phyloP scores from a whole-genome alignment of 805 yeast species.

The Saccharomyces mikatae region DNA sequence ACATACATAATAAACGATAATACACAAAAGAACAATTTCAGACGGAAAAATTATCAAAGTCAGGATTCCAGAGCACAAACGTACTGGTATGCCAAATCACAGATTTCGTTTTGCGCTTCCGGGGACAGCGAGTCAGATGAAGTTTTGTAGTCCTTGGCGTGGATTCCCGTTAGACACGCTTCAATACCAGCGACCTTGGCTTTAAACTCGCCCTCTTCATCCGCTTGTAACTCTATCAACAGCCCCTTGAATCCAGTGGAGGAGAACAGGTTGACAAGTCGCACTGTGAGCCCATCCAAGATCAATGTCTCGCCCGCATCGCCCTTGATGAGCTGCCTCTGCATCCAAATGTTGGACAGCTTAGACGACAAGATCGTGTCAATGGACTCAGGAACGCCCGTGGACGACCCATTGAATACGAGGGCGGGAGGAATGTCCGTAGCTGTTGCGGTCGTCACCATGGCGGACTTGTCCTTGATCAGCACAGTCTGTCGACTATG shows the following conservation, averaged over 20 bases:
- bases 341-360: slow-evolving; percentile 28
- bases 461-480: slow-evolving; percentile 20
- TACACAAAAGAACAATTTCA: background rate
- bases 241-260: slow-evolving; percentile 30
- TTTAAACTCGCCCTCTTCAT: slow-evolving; percentile 10
- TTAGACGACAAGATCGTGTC: slow-evolving; percentile 19
- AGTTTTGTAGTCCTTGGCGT: slow-evolving; percentile 15
- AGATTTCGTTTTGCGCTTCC: slow-evolving; percentile 7
- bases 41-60: background rate
- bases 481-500: slow-evolving; percentile 18
- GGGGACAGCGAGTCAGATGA: slow-evolving; percentile 14
- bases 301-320: slow-evolving; percentile 29
- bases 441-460: slow-evolving; percentile 16
- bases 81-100: slow-evolving; percentile 27
- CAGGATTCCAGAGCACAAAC: slow-evolving; percentile 22
- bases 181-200: slow-evolving; percentile 12
- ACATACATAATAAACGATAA: background rate
- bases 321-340: slow-evolving; percentile 27
- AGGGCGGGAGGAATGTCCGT: slow-evolving; percentile 12
- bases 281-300: slow-evolving; percentile 12
- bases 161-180: slow-evolving; percentile 13
- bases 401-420: slow-evolving; percentile 14
- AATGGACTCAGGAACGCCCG: slow-evolving; percentile 20
- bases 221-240: slow-evolving; percentile 17
- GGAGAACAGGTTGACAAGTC: slow-evolving; percentile 27